Base-by-base conservation (phyloP, 208 protist species). In the Wallacemonas sp. region DNA sequence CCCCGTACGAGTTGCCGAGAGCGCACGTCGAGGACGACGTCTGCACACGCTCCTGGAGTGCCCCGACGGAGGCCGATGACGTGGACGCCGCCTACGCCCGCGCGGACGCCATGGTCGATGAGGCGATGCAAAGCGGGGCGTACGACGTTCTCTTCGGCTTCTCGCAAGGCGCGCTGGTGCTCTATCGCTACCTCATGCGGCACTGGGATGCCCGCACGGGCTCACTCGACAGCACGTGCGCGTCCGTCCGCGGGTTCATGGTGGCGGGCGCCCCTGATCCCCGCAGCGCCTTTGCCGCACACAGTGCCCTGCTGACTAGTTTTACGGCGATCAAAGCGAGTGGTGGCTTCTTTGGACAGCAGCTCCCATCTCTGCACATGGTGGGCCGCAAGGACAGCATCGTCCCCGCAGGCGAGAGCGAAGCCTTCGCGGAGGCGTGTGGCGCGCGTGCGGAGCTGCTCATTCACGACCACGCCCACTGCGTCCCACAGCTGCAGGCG, bases 391-490 rank as follows among this genome's bases (percentile, higher is more conserved):
- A 86, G 58, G 90, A 96, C 36, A 34, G 54, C 23, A 81, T 96
- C 43, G 90, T 95, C n/a, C 26, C 68, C 0, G 71, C 85, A 8
- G 74, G 49, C 38, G 87, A 90, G 64, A 92, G 83, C 46, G 41
- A 48, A 0, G 66, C 65, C n/a, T 88, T 96, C 57, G 78, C 80
- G 23, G 52, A 71, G 62, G 83, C 74, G 6, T 91, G 85, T 60
- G 78, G 78, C 39, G 43, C 76, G 14, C 34, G 21, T 26, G 79
- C 81, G 17, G 73, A 76, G 26, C n/a, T 85, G 19, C 52, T 89
- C 32, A 55, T 75, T 12, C 90, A 96, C 74, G 87, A 88, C 16
- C 90, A 96, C 72, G 87, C 83, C 19, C 90, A 96, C 76, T 88
- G 81, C 67, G 63, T 94, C n/a, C 85, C 90, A 12, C 72, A 83